Evolutionary conservation across 345 rosid species (phyloP).

Genomic region (Mangifera indica): DNA sequence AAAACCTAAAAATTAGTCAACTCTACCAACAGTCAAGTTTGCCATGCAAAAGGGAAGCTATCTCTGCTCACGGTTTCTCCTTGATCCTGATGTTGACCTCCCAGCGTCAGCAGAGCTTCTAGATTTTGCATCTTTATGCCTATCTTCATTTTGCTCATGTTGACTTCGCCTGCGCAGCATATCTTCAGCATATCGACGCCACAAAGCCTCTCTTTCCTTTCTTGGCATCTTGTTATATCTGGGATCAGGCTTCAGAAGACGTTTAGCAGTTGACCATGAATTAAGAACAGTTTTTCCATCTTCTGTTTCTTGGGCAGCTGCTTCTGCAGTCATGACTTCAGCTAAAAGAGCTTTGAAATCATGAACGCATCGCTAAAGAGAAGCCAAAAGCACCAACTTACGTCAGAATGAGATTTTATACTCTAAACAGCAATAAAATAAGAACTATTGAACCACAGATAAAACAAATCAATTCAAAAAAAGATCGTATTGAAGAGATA

Average conservation of each 20-base stretch:
- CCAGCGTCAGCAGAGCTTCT: slow-evolving; percentile 46
- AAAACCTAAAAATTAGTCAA: slow-evolving; percentile 1
- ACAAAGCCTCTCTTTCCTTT: slow-evolving; percentile 70
- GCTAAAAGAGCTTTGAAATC: slow-evolving; percentile 69
- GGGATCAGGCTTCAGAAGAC: slow-evolving; percentile 63
- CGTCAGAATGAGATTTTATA: background rate
- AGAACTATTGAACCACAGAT: background rate
- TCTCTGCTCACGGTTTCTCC: slow-evolving; percentile 46
- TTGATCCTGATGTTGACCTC: slow-evolving; percentile 37
- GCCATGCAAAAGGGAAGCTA: slow-evolving; percentile 23
- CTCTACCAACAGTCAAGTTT: slow-evolving; percentile 18
- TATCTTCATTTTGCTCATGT: slow-evolving; percentile 46
- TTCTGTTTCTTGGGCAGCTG: slow-evolving; percentile 64
- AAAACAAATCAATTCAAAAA: background rate
- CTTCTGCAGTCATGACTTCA: slow-evolving; percentile 69
- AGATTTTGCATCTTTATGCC: slow-evolving; percentile 39
- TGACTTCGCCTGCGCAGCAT: slow-evolving; percentile 55
- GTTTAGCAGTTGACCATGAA: slow-evolving; percentile 94
- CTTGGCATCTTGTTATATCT: slow-evolving; percentile 86
- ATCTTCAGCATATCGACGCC: slow-evolving; percentile 77
- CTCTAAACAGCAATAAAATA: background rate
- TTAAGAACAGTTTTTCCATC: slow-evolving; percentile 73
- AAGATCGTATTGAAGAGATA: background rate
- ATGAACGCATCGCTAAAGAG: slow-evolving; percentile 54
- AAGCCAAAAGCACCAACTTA: slow-evolving; percentile 4